Conservation (phyloP, 192 early-diverging fungal species). For the Rhizophagus clarus region DNA sequence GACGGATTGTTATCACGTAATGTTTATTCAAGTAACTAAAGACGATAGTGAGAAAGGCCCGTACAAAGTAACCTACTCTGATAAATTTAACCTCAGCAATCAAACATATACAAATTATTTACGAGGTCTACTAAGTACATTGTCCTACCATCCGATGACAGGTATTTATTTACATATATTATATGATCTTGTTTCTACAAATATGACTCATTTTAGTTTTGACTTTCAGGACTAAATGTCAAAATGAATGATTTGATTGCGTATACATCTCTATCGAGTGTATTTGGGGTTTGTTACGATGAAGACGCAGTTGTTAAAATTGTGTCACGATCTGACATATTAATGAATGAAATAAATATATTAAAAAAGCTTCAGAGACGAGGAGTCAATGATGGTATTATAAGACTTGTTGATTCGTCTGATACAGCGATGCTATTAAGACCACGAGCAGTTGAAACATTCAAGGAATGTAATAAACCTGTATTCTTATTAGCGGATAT, state of each 20-base stretch:
- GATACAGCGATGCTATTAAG: conserved; percentile 3
- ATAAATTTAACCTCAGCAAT: not conserved
- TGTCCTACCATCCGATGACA: conserved; percentile 9
- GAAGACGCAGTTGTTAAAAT: conserved; percentile 8
- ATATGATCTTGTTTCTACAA: not conserved
- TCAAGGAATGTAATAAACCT: conserved; percentile 4
- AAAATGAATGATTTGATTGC: conserved; percentile 3
- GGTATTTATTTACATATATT: conserved; percentile 3
- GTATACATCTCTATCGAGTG: not conserved
- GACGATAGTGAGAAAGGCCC: not conserved
- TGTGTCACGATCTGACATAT: not conserved
- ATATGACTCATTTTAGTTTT: not conserved
- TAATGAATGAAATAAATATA: conserved; percentile 3
- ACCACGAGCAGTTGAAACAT: conserved; percentile 8
- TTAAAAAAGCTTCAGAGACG: not conserved
- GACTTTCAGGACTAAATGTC: conserved; percentile 1
- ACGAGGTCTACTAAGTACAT: conserved; percentile 2
- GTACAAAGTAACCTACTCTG: conserved; percentile 6
- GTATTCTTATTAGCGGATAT: not conserved
- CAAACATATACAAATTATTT: not conserved
- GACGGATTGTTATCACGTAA: conserved; percentile 14
- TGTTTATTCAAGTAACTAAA: conserved; percentile 2
- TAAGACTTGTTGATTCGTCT: conserved; percentile 4
- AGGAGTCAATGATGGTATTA: conserved; percentile 1
- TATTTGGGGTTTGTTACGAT: not conserved